Percentiles rank a stretch among this genome's conserved stretches.
phyloP scores from a whole-genome alignment of 805 yeast genomes.

The Maudiozyma turicensis region DNA sequence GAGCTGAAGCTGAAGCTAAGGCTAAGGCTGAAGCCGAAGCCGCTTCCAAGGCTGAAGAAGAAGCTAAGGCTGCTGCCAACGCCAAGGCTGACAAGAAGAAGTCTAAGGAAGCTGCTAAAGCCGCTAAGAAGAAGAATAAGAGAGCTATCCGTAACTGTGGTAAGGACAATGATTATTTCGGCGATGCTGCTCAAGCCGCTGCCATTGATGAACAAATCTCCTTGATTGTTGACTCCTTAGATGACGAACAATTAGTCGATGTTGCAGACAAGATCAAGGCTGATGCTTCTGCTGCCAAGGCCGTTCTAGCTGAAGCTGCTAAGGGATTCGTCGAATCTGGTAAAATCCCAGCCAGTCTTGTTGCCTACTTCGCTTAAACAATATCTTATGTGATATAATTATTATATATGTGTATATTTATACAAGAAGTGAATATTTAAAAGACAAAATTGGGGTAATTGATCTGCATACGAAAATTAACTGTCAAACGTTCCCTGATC shows the following conservation, averaged over 20 bases:
- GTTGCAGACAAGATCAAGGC: slow-evolving; percentile 58
- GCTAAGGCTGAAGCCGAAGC: slow-evolving; percentile 84
- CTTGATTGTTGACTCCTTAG: slow-evolving; percentile 65
- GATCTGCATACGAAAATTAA: too few species aligned
- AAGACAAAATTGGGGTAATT: not conserved
- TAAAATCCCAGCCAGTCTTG: slow-evolving; percentile 40
- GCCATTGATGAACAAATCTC: slow-evolving; percentile 73
- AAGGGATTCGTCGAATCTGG: slow-evolving; percentile 45
- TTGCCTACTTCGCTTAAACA: slow-evolving; percentile 42
- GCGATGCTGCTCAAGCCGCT: slow-evolving; percentile 60
- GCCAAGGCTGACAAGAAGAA: slow-evolving; percentile 78
- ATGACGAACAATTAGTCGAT: slow-evolving; percentile 68
- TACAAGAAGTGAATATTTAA: not conserved
- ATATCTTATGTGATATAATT: not conserved
- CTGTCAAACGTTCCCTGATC: not conserved
- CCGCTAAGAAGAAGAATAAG: slow-evolving; percentile 92
- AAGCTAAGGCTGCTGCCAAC: slow-evolving; percentile 48
- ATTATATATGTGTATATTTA: not conserved
- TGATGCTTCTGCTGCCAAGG: slow-evolving; percentile 48
- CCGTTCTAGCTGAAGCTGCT: slow-evolving; percentile 46
- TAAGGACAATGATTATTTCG: slow-evolving; percentile 79
- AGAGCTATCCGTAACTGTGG: slow-evolving; percentile 72
- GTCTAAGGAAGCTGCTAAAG: slow-evolving; percentile 87
- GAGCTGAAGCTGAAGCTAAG: slow-evolving; percentile 93
- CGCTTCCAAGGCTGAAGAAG: slow-evolving; percentile 67